These are phyloP conservation scores for Diplodia seriata DNA, from an alignment of 2,329 filamentous ascomycete species.

Conservation along the genomic window DNA sequence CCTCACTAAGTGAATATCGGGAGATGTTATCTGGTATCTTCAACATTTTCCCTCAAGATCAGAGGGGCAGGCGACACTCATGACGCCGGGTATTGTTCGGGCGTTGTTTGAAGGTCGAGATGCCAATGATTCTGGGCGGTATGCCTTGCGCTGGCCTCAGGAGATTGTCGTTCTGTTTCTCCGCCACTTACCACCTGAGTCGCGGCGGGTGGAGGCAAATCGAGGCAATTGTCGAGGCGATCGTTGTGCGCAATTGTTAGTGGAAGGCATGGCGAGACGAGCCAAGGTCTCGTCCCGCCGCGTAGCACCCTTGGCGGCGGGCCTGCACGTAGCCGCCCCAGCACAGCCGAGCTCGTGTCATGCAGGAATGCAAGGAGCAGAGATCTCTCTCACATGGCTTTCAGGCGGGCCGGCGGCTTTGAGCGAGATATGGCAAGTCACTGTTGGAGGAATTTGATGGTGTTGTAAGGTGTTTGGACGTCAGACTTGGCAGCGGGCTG, in stretches of 20 bases:
- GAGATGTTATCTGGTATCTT: neutral
- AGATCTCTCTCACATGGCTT: too few species aligned
- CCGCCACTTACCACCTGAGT: slow-evolving; percentile 22
- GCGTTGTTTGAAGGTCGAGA: slow-evolving; percentile 7
- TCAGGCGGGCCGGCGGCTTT: too few species aligned
- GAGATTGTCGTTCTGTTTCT: slow-evolving; percentile 29
- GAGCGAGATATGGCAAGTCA: neutral
- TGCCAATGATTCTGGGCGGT: slow-evolving; percentile 7
- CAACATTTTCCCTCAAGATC: neutral
- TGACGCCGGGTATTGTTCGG: neutral
- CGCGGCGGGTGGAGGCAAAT: neutral
- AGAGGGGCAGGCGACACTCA: neutral
- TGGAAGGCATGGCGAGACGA: slow-evolving; percentile 16
- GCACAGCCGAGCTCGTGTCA: neutral
- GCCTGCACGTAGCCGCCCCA: neutral
- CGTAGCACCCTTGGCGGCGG: slow-evolving; percentile 21
- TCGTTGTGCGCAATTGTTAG: slow-evolving; percentile 3
- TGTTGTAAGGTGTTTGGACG: slow-evolving; percentile 4
- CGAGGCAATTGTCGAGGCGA: slow-evolving; percentile 15
- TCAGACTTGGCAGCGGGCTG: neutral
- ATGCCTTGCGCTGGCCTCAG: slow-evolving; percentile 22
- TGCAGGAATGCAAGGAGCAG: neutral
- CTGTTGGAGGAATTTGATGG: neutral
- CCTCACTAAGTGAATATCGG: neutral
- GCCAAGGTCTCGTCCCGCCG: slow-evolving; percentile 27